phyloP scores from a whole-genome alignment of 176 grass and related monocot species.

The Juncus effusus region DNA sequence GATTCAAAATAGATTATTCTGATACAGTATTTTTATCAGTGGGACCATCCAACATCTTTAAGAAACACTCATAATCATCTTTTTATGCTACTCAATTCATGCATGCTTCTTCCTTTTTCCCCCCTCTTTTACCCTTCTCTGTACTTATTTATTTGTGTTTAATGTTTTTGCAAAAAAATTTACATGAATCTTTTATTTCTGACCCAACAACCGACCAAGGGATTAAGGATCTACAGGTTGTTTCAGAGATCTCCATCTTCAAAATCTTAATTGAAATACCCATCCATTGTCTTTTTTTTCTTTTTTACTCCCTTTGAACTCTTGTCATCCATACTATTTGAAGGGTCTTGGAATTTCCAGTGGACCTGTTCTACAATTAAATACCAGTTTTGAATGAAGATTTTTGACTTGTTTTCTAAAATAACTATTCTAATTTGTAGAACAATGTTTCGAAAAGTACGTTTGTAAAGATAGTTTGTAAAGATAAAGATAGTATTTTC shows the following conservation, averaged over 20 bases:
- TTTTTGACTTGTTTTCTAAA: no score
- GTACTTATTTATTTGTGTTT: neutral
- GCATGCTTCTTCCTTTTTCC: conserved; percentile 5
- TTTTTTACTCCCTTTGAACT: neutral
- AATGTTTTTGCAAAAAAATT: neutral
- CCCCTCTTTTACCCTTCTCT: neutral
- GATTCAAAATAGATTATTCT: no score
- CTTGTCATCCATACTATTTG: neutral
- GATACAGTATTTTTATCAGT: no score
- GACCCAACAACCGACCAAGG: neutral
- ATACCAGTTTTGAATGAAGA: no score
- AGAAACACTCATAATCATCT: conserved; percentile 12
- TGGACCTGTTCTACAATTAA: no score
- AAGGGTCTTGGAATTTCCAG: no score
- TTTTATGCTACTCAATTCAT: conserved; percentile 19
- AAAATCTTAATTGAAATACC: conserved; percentile 12
- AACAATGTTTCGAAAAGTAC: no score
- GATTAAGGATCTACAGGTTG: conserved; percentile 1
- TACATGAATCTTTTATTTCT: conserved; percentile 10
- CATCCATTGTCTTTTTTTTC: neutral
- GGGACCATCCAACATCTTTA: conserved; percentile 3
- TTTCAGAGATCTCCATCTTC: neutral
- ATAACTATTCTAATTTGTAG: no score
- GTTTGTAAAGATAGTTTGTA: no score
- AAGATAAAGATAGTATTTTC: no score